Conservation (phyloP, 2,329 filamentous ascomycete genomes). For the Xylariaceae sp. region DNA sequence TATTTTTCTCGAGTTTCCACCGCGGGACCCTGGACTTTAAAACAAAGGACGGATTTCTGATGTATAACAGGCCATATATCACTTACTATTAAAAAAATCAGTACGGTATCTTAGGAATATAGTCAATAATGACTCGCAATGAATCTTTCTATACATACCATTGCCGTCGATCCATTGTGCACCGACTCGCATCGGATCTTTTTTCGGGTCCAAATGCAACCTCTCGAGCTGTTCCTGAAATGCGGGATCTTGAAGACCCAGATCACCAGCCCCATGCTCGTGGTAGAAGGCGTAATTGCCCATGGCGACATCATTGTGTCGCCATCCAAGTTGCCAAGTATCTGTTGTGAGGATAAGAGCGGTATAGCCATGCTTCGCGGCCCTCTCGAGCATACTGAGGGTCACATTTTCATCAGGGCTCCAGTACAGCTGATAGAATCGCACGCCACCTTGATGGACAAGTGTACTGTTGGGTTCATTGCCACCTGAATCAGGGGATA, state of each 20-base stretch:
- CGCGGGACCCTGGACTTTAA: too few relatives aligned
- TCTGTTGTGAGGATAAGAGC: constrained; percentile 61
- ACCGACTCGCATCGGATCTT: constrained; percentile 47
- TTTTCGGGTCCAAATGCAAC: constrained; percentile 49
- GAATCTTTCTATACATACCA: too few relatives aligned
- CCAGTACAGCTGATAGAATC: constrained; percentile 65
- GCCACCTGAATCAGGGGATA: background rate
- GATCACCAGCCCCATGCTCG: constrained; percentile 52
- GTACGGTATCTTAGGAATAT: too few relatives aligned
- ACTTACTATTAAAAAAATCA: too few relatives aligned
- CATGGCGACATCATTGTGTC: constrained; percentile 54
- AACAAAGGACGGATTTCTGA: too few relatives aligned
- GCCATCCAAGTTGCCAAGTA: constrained; percentile 63
- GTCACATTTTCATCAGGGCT: constrained; percentile 61
- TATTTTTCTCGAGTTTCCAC: too few relatives aligned
- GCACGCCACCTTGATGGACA: constrained; percentile 29
- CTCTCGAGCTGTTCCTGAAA: constrained; percentile 53
- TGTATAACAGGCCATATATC: too few relatives aligned
- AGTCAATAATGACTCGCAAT: too few relatives aligned
- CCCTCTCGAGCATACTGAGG: constrained; percentile 53
- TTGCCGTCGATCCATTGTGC: constrained; percentile 61
- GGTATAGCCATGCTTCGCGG: constrained; percentile 51
- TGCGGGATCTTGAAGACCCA: constrained; percentile 58
- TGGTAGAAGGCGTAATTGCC: constrained; percentile 64
- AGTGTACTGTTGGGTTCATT: background rate